Percentiles rank a stretch among this genome's conserved stretches.
Conservation (phyloP, 2,329 filamentous ascomycete species). For the Phyllosticta capitalensis region DNA sequence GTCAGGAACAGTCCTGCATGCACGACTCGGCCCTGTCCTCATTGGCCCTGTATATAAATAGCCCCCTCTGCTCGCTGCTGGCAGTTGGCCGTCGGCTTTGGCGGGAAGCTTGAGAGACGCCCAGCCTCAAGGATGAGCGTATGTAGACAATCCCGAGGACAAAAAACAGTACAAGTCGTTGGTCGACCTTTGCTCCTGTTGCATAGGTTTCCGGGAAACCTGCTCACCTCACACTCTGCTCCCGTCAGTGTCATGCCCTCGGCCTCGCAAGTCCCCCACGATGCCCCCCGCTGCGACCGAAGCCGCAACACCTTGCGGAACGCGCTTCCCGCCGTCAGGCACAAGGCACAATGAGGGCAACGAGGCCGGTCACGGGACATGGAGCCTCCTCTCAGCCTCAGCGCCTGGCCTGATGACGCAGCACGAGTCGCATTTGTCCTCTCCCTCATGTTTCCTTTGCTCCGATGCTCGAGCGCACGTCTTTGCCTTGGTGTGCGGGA, state of each 20-base stretch:
- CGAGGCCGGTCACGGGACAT: background rate
- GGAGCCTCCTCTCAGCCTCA: background rate
- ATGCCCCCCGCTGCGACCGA: background rate
- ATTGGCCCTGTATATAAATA: background rate
- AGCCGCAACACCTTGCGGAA: background rate
- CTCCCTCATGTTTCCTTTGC: background rate
- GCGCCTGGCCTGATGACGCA: constrained; percentile 9
- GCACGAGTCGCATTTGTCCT: background rate
- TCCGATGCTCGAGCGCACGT: constrained; percentile 8
- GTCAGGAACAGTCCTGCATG: background rate
- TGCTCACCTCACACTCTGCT: background rate
- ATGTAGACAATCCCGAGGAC: too few species aligned
- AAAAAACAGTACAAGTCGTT: too few species aligned
- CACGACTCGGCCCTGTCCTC: background rate
- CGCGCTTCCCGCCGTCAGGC: background rate
- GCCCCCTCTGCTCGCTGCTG: background rate
- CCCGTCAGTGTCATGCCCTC: background rate
- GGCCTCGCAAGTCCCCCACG: background rate
- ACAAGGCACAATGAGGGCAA: background rate
- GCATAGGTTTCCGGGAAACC: background rate
- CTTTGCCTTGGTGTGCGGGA: constrained; percentile 6
- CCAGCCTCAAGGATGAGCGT: background rate
- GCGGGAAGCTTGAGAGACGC: background rate
- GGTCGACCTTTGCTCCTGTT: background rate
- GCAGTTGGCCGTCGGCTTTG: background rate